Base-by-base conservation (phyloP, 176 grass and related monocot species). In the Aegilops speltoides region DNA sequence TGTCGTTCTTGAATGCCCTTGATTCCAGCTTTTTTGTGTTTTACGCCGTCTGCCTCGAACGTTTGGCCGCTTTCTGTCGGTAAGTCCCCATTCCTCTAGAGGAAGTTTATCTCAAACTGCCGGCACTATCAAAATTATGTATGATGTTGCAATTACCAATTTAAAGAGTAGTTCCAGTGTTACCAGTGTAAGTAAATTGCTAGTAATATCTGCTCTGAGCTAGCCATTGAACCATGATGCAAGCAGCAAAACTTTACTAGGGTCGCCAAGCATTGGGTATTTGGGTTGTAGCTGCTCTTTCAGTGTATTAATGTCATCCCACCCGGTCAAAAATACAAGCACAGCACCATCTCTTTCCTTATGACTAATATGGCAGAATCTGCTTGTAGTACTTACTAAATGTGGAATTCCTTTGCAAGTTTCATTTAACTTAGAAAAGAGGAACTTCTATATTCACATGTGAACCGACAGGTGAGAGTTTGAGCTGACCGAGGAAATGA, bases 311-410 rank as follows among this genome's bases (percentile, higher is more conserved):
- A 98, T 98, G 79, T 98, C 96, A 95, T 98, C 96, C 96, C 96
- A 98, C 28, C 96, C 96, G 81, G 96, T 98, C 96, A 98, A 96
- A 89, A 98, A 98, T 69, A 98, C 90, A 91, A 98, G 91, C 88
- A 98, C 52, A 64, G 93, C 96, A 76, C 96, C 96, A 54, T 86
- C 66, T 71, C 76, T 89, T 90, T 93, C 96, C 83, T 91, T 98
- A 87, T 86, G 88, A 91, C 87, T 96, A 84, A 98, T 96, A 90
- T 98, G 90, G 78, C 90, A 96, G 24, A 98, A 87, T 43, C 9
- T 43, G 41, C 9, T 43, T 43, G 41, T 43, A 43, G 41, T 43
- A 43, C 41, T 43, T 43, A 43, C 41, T 43, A 43, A 43, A 43
- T 43, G 41, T 43, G 41, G 41, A 43, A 43, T 43, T 43, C 10